These are phyloP conservation scores for Boletus semigastroideus DNA, from an alignment of 1,284 basidiomycete genomes.

Conservation along the genomic window DNA sequence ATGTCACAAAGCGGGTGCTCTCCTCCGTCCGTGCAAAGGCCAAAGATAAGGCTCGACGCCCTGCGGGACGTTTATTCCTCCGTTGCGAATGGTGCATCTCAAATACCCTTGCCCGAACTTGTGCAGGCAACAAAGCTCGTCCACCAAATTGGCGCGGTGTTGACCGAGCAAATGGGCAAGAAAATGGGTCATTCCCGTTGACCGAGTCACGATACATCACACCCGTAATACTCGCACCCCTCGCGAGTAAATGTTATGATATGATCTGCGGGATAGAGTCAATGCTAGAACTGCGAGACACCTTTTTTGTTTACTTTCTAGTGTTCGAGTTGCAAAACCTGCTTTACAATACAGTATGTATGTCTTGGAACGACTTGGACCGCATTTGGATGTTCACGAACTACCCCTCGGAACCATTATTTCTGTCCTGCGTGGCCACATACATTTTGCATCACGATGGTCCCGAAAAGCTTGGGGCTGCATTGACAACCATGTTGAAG, in stretches of 20 bases:
- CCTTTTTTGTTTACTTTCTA: slow-evolving; percentile 1
- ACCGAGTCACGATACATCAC: slow-evolving; percentile 36
- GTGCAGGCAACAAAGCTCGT: slow-evolving; percentile 37
- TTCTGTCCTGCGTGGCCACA: slow-evolving; percentile 12
- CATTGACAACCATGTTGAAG: neutral
- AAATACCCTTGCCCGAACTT: slow-evolving; percentile 39
- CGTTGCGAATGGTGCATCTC: slow-evolving; percentile 37
- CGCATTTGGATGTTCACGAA: slow-evolving; percentile 4
- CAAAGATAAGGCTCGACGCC: slow-evolving; percentile 35
- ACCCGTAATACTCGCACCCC: slow-evolving; percentile 18
- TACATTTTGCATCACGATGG: neutral
- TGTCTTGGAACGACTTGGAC: slow-evolving; percentile 8
- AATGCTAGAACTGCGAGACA: neutral
- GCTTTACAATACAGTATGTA: neutral
- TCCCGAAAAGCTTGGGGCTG: accelerated
- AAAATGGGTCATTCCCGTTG: slow-evolving; percentile 22
- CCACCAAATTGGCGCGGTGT: slow-evolving; percentile 36
- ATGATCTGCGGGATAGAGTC: neutral
- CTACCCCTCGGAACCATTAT: slow-evolving; percentile 13
- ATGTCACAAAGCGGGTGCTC: slow-evolving; percentile 10
- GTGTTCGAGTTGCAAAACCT: neutral
- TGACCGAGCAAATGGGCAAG: slow-evolving; percentile 39
- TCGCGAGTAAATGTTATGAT: slow-evolving; percentile 5
- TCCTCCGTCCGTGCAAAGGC: slow-evolving; percentile 24
- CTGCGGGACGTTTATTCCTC: slow-evolving; percentile 36